Conservation (phyloP, 495 filamentous ascomycete genomes). For the Astrothelium subdiscretum region DNA sequence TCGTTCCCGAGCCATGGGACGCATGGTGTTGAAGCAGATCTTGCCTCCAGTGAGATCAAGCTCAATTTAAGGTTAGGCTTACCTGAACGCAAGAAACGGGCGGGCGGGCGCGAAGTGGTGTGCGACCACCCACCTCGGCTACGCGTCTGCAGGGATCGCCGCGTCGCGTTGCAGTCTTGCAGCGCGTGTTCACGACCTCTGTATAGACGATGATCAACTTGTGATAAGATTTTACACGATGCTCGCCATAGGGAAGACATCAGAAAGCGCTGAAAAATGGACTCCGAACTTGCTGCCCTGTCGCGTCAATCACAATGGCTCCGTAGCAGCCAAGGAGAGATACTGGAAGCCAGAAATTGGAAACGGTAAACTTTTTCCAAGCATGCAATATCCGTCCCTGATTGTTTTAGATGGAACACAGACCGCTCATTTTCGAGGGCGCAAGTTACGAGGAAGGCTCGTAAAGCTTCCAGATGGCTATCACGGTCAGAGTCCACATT, state of each 20-base stretch:
- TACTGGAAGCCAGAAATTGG: slow-evolving; percentile 56
- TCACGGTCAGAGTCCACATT: slow-evolving; percentile 35
- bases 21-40: neutral
- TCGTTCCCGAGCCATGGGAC: neutral
- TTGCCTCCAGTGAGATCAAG: neutral
- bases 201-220: neutral
- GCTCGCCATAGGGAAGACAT: slow-evolving; percentile 12
- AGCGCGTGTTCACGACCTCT: neutral
- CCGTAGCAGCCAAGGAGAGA: slow-evolving; percentile 48
- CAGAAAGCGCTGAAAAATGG: slow-evolving; percentile 28
- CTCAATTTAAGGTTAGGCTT: slow-evolving; percentile 1
- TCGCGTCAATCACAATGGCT: slow-evolving; percentile 66
- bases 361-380: slow-evolving; percentile 1
- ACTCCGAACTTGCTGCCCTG: slow-evolving; percentile 79
- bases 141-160: neutral
- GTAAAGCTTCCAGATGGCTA: slow-evolving; percentile 66
- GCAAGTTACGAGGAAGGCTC: slow-evolving; percentile 59
- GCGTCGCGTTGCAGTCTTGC: neutral
- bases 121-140: neutral
- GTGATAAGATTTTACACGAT: neutral
- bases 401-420: slow-evolving; percentile 29
- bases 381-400: slow-evolving; percentile 13
- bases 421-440: slow-evolving; percentile 69
- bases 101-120: no score
- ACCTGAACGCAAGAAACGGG: no score